These are phyloP conservation scores for Vitis labrusca DNA, from an alignment of 164 flowering plant genomes.

Conservation along the genomic window DNA sequence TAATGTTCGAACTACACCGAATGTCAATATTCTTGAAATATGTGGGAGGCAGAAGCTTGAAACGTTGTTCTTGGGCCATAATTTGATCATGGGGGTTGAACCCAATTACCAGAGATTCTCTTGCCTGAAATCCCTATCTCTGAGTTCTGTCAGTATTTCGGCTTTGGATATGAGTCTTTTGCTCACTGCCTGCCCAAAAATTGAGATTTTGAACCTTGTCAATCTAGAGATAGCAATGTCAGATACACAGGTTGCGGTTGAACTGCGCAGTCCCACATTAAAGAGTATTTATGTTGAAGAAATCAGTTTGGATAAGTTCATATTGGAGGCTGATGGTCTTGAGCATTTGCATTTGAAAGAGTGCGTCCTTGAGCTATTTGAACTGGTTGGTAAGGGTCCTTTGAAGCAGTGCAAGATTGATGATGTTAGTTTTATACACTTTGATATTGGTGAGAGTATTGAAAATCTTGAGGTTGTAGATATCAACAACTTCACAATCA, in stretches of 20 bases:
- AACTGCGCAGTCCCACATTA: conserved; percentile 62
- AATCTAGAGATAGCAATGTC: conserved; percentile 85
- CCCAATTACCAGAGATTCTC: conserved; percentile 85
- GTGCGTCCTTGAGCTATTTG: conserved; percentile 74
- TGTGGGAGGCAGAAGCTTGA: conserved; percentile 84
- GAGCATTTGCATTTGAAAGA: conserved; percentile 77
- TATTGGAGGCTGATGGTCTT: conserved; percentile 77
- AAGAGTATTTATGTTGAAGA: conserved; percentile 71
- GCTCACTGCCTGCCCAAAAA: conserved; percentile 75
- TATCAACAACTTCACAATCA: conserved; percentile 79
- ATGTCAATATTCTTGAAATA: conserved; percentile 76
- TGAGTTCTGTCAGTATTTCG: conserved; percentile 74
- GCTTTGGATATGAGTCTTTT: conserved; percentile 82
- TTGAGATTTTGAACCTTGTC: conserved; percentile 63
- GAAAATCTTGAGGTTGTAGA: conserved; percentile 88
- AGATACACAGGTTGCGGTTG: conserved; percentile 74
- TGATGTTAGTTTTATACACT: conserved; percentile 79
- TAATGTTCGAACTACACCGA: conserved; percentile 74
- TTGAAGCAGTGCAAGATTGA: conserved; percentile 70
- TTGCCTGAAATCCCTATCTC: conserved; percentile 63
- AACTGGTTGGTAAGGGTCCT: conserved; percentile 72
- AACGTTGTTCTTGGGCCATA: conserved; percentile 57
- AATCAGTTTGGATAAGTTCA: conserved; percentile 77
- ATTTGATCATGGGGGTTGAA: conserved; percentile 75
- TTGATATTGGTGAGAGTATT: conserved; percentile 74